Evolutionary conservation across 1,139 yeast species (phyloP), one percentile per base, ranked within the genome.

Genomic region (Fermentozyma sake): DNA sequence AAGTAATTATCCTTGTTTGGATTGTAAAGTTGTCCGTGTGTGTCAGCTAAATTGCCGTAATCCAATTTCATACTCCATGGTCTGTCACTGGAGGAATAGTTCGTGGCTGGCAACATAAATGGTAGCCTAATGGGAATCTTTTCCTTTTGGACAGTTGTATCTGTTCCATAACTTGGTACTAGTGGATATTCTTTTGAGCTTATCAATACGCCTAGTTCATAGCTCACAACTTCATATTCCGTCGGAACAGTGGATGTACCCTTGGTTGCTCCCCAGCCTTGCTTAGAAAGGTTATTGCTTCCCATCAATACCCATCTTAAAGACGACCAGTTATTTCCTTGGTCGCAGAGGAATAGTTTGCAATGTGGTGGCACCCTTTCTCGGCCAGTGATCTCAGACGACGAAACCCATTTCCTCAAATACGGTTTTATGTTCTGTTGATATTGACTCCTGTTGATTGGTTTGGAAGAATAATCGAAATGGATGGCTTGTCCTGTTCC

Each of bases 231-330:
- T 12, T 46, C 48, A 32, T 53, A 64, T 15, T 39, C 35, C 2
- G 30, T 24, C 3, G 49, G 38, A 12, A 48, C 48, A 2, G 36
- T 34, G 4, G 34, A 34, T 15, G 42, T 28, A 11, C 38, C 39
- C 26, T 26, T 30, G 1, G 61, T 64, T n/a, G 55, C 56, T 0
- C 89, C 89, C 87, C 87, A 79, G 0, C 87, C 87, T 35, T 74
- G 79, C 30, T 69, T 68, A 15, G 84, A 76, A 18, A 79, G 44
- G 44, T 80, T 80, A 22, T 79, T 79, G 33, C 84, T 76, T 2
- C 84, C 78, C 49, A 77, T 59, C n/a, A 77, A 42, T 10, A 75
- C 68, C 86, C 87, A 80, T 30, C 70, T 67, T 3, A 78, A 41
- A 1, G 72, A 51, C 14, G 54, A 39, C 56, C 76, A 77, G 27